Conservation (phyloP, 129 eudicot species). For the Erigeron canadensis region DNA sequence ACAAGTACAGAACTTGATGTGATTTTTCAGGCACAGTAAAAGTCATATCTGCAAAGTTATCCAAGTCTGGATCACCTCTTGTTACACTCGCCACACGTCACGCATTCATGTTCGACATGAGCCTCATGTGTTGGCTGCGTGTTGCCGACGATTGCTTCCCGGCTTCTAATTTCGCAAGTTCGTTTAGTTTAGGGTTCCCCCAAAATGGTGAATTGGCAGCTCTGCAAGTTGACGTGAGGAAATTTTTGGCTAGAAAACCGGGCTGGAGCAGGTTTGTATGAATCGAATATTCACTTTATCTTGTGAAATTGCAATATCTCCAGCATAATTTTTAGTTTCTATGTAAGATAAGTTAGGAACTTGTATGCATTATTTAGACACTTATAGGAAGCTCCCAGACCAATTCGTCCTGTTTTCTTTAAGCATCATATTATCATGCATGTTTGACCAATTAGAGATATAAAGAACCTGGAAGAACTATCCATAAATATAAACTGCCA, state of each 20-base stretch:
- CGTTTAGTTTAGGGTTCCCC: conserved; percentile 74
- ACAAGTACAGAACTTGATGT: not conserved
- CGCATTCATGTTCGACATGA: conserved; percentile 85
- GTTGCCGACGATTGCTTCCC: conserved; percentile 96
- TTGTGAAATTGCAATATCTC: too few relatives aligned
- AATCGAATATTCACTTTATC: not conserved
- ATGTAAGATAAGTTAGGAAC: too few relatives aligned
- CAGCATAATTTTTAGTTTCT: too few relatives aligned
- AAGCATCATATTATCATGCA: too few relatives aligned
- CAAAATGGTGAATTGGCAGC: conserved; percentile 92
- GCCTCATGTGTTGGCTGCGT: conserved; percentile 94
- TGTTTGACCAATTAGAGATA: not conserved
- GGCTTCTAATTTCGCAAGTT: conserved; percentile 89
- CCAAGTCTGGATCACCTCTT: conserved; percentile 89
- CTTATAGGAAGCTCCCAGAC: too few relatives aligned
- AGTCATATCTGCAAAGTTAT: conserved; percentile 92
- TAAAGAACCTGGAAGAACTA: not conserved
- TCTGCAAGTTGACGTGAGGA: conserved; percentile 90
- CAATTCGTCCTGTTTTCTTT: too few relatives aligned
- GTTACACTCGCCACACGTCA: conserved; percentile 90
- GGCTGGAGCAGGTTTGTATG: conserved; percentile 91
- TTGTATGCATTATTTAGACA: too few relatives aligned
- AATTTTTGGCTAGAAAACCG: conserved; percentile 86
- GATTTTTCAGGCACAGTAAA: conserved; percentile 64
- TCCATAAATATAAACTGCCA: too few relatives aligned